These are phyloP conservation scores for Cokeromyces recurvatus DNA, from an alignment of 371 early-diverging fungal genomes.

Conservation along the genomic window DNA sequence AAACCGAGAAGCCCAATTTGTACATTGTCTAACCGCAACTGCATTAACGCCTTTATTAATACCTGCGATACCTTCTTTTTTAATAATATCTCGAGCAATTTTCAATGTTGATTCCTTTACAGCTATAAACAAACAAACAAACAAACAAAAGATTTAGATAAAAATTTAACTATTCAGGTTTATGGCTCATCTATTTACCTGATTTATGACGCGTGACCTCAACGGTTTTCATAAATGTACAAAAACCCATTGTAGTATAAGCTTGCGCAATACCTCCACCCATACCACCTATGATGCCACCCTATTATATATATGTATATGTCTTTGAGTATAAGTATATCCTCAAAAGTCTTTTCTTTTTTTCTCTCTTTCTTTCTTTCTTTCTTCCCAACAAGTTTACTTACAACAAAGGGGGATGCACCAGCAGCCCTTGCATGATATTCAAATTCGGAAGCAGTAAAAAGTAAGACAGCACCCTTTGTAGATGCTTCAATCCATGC, in stretches of 20 bases:
- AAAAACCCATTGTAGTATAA: slow-evolving; percentile 97
- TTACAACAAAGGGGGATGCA: slow-evolving; percentile 55
- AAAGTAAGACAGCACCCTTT: slow-evolving; percentile 93
- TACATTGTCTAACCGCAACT: slow-evolving; percentile 86
- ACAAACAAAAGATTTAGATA: too few relatives aligned
- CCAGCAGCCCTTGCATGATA: slow-evolving; percentile 56
- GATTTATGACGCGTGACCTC: slow-evolving; percentile 95
- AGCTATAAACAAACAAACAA: slow-evolving; percentile 12
- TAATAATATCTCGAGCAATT: slow-evolving; percentile 86
- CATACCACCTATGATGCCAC: slow-evolving; percentile 92
- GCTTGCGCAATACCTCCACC: slow-evolving; percentile 89
- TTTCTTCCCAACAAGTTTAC: background rate
- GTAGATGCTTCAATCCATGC: slow-evolving; percentile 92
- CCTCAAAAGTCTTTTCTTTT: too few relatives aligned
- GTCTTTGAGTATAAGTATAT: too few relatives aligned
- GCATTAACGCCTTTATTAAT: slow-evolving; percentile 94
- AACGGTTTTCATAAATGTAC: slow-evolving; percentile 99
- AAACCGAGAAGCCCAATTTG: slow-evolving; percentile 97
- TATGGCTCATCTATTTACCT: slow-evolving; percentile 34
- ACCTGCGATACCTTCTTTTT: slow-evolving; percentile 89
- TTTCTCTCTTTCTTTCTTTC: too few relatives aligned
- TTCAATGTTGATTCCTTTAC: slow-evolving; percentile 70
- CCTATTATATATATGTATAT: slow-evolving; percentile 22
- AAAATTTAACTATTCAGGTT: too few relatives aligned
- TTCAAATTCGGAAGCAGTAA: slow-evolving; percentile 92